Evolutionary conservation across 352 stramenopile species (phyloP).

Genomic region (Achlya hypogyna): DNA sequence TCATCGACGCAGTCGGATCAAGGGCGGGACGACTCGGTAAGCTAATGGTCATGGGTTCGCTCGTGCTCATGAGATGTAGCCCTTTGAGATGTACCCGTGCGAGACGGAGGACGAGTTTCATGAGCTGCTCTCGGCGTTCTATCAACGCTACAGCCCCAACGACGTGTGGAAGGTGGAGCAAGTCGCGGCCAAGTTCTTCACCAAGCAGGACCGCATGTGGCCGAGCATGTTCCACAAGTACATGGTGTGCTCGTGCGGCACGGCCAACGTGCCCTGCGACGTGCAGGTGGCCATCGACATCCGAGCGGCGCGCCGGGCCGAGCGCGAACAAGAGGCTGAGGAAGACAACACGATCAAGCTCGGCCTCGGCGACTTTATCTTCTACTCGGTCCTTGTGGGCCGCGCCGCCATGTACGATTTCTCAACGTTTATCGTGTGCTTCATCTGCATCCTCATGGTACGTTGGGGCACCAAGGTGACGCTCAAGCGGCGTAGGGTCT

Average conservation of each 20-base stretch:
- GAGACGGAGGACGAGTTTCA: constrained; percentile 70
- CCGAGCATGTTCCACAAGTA: constrained; percentile 84
- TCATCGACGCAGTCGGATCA: neutral
- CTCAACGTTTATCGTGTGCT: constrained; percentile 89
- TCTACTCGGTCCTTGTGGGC: constrained; percentile 96
- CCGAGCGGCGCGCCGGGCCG: constrained; percentile 34
- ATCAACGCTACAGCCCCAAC: constrained; percentile 70
- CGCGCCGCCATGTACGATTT: constrained; percentile 94
- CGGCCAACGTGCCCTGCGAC: constrained; percentile 53
- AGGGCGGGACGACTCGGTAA: neutral
- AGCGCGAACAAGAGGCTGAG: constrained; percentile 43
- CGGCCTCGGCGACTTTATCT: constrained; percentile 97
- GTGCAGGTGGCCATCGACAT: constrained; percentile 46
- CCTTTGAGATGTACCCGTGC: constrained; percentile 36
- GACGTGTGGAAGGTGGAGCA: constrained; percentile 71
- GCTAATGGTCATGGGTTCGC: neutral
- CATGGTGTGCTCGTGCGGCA: constrained; percentile 71
- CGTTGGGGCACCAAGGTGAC: constrained; percentile 15
- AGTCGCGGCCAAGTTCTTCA: constrained; percentile 75
- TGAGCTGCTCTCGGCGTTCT: constrained; percentile 49
- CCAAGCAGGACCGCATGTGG: constrained; percentile 66
- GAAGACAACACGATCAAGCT: constrained; percentile 89
- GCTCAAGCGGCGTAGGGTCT: constrained; percentile 52
- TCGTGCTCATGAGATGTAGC: neutral
- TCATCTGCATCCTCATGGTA: constrained; percentile 91